Percentiles rank a stretch among this genome's conserved stretches.
Conservation (phyloP, 495 filamentous ascomycete genomes). For the Aspergillus egyptiacus region DNA sequence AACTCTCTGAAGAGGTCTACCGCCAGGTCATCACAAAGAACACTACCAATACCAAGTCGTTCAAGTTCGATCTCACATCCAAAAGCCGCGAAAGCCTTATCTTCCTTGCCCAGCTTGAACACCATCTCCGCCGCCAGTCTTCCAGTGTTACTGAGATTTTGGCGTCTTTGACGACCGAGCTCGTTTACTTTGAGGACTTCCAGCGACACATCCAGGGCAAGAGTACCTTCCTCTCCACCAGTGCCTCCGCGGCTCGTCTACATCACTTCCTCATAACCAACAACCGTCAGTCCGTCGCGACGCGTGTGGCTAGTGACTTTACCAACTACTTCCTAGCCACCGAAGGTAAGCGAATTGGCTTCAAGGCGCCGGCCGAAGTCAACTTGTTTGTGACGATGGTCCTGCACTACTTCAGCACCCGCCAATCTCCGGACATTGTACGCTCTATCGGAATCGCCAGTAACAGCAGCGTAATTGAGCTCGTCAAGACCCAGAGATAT, state of each 20-base stretch:
- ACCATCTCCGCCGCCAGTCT: constrained; percentile 24
- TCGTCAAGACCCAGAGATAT: constrained; percentile 26
- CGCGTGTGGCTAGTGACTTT: constrained; percentile 24
- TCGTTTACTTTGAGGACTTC: constrained; percentile 40
- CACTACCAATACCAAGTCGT: constrained; percentile 16
- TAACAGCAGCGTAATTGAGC: constrained; percentile 25
- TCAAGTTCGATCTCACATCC: constrained; percentile 27
- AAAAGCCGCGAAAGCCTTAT: constrained; percentile 35
- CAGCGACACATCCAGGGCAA: constrained; percentile 24
- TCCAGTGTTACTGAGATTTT: constrained; percentile 33
- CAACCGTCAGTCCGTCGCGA: constrained; percentile 23
- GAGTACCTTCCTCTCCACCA: constrained; percentile 26
- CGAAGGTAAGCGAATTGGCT: constrained; percentile 30
- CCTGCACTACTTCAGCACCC: constrained; percentile 29
- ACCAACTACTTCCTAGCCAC: constrained; percentile 27
- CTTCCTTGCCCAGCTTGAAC: constrained; percentile 38
- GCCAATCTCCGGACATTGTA: constrained; percentile 30
- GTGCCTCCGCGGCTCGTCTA: constrained; percentile 28
- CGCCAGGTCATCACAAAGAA: constrained; percentile 29
- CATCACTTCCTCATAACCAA: constrained; percentile 30
- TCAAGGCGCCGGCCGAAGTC: constrained; percentile 22
- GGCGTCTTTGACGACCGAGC: constrained; percentile 32
- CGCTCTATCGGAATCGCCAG: constrained; percentile 36
- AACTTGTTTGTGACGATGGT: constrained; percentile 28
- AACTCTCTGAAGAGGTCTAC: constrained; percentile 36